These are phyloP conservation scores for Marasmius fiardii DNA, from an alignment of 1,284 basidiomycete species.

Conservation along the genomic window DNA sequence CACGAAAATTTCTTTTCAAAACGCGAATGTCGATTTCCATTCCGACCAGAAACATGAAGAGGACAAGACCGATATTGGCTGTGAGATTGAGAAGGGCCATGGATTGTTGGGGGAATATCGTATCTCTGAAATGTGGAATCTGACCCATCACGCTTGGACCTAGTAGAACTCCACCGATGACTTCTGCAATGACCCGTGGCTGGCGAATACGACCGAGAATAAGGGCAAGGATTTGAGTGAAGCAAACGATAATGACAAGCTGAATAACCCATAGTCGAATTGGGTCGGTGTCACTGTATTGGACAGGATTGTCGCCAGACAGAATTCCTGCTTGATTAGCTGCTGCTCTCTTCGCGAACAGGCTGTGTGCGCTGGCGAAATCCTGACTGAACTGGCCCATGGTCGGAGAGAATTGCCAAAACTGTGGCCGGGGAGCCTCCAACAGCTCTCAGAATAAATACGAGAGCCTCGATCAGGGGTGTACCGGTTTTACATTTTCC, in stretches of 20 bases:
- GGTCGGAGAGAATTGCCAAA: not conserved
- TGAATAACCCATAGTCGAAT: slow-evolving; percentile 85
- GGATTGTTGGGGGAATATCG: slow-evolving; percentile 75
- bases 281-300: slow-evolving; percentile 62
- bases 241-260: slow-evolving; percentile 70
- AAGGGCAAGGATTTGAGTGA: slow-evolving; percentile 71
- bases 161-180: slow-evolving; percentile 81
- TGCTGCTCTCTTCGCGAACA: slow-evolving; percentile 1
- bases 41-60: slow-evolving; percentile 90
- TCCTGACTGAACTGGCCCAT: slow-evolving; percentile 1
- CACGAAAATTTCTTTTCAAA: slow-evolving; percentile 57
- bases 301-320: slow-evolving; percentile 61
- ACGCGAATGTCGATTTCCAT: slow-evolving; percentile 81
- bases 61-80: slow-evolving; percentile 83
- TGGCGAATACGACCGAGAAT: slow-evolving; percentile 68
- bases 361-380: not conserved
- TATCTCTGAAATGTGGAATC: slow-evolving; percentile 66
- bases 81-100: slow-evolving; percentile 79
- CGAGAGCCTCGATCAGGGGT: too few species aligned
- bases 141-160: slow-evolving; percentile 76
- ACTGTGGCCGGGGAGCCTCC: too few species aligned
- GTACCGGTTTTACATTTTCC: too few species aligned
- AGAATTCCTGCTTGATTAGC: slow-evolving; percentile 53
- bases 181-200: slow-evolving; percentile 86
- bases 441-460: too few species aligned